These are phyloP conservation scores for Vanderwaltozyma yarrowii DNA, from an alignment of 805 yeast species.

Conservation along the genomic window DNA sequence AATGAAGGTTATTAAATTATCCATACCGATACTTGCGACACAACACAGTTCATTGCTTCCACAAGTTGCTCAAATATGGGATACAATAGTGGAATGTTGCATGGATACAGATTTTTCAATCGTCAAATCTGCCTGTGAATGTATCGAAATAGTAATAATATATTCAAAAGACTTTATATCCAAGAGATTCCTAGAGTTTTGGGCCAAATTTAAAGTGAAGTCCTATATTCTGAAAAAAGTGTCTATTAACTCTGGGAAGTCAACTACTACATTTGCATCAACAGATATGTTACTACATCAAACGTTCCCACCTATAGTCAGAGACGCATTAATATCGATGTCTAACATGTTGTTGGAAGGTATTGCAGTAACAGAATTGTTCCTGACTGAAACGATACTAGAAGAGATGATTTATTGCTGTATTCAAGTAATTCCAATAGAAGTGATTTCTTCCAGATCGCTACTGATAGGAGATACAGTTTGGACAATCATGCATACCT, in stretches of 20 bases:
- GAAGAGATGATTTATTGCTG: slow-evolving; percentile 19
- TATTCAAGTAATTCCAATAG: slow-evolving; percentile 15
- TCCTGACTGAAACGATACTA: slow-evolving; percentile 13
- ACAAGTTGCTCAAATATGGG: slow-evolving; percentile 26
- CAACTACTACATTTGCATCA: neutral
- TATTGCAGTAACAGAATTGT: slow-evolving; percentile 13
- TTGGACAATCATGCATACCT: slow-evolving; percentile 2
- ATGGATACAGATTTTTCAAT: slow-evolving; percentile 16
- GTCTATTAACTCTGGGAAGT: neutral
- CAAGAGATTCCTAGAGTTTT: slow-evolving; percentile 22
- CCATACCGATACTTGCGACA: slow-evolving; percentile 46
- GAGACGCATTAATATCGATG: slow-evolving; percentile 13
- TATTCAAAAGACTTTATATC: slow-evolving; percentile 20
- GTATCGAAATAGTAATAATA: slow-evolving; percentile 12
- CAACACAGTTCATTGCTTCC: slow-evolving; percentile 24
- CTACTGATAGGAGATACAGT: slow-evolving; percentile 18
- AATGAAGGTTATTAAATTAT: slow-evolving; percentile 36
- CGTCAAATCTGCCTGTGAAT: slow-evolving; percentile 16
- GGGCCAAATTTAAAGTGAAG: slow-evolving; percentile 12
- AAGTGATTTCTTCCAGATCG: slow-evolving; percentile 10
- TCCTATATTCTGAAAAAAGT: slow-evolving; percentile 11
- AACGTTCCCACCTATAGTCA: slow-evolving; percentile 17
- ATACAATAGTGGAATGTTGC: slow-evolving; percentile 13
- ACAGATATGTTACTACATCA: slow-evolving; percentile 1
- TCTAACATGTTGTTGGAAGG: slow-evolving; percentile 20